Evolutionary conservation across 352 stramenopile species (phyloP), one percentile per base, ranked within the genome.

Genomic region (Phytophthora ramorum): DNA sequence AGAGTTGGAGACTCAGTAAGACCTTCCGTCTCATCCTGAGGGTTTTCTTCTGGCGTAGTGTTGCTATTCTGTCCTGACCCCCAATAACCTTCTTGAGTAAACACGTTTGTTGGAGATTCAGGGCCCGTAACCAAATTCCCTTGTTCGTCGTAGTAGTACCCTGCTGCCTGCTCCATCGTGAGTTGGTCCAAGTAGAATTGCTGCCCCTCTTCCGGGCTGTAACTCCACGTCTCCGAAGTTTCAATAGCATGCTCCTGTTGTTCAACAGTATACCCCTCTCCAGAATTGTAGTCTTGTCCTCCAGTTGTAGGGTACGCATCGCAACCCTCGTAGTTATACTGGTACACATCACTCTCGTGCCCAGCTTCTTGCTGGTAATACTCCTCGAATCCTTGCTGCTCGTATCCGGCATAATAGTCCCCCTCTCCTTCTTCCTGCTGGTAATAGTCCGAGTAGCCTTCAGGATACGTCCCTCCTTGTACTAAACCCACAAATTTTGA

Each of bases 61-160:
- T 41, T 41, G 14, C 66, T 71, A 50, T 76, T 71, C 1, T 72
- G 67, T 34, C 83, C 63, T 12, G 82, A 71, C 24, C 84, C 60
- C 75, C 79, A 87, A 26, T 90, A 90, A 2, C 67, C 43, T 45
- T 85, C 74, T 26, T 88, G 72, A 17, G 66, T 73, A 49, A 90
- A 87, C 1, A 70, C 66, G 37, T 56, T 66, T 4, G 50, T 65
- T 2, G 58, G 49, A 1, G 55, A 71, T 30, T 61, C 59, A 22
- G 49, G 43, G 30, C 48, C 49, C 12, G 54, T 41, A 12, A 66
- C 53, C 12, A 66, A 50, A n/a, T 74, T 66, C 4, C 60, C 66
- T 37, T 58, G 24, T 24, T 70, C 58, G 48, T 76, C 63, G 52
- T 71, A 73, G 32, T 76, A 71, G 35, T 76, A 73, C 1, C 58